Conservation (phyloP, 352 stramenopile species). For the Phytophthora rubi region DNA sequence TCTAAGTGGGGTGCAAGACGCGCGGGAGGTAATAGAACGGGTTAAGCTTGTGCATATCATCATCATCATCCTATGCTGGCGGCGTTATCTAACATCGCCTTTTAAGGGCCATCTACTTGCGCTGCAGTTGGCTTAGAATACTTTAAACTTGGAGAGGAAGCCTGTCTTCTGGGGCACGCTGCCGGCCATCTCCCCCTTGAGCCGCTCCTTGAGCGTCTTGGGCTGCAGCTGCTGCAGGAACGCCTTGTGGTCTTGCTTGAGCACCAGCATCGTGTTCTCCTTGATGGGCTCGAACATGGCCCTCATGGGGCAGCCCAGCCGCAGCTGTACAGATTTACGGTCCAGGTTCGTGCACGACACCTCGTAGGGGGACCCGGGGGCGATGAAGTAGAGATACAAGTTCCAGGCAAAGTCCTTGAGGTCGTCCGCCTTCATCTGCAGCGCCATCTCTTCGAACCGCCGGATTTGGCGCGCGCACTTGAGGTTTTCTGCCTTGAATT, state of each 20-base stretch:
- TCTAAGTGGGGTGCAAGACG: background rate
- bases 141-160: conserved; percentile 80
- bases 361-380: conserved; percentile 72
- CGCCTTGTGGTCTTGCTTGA: conserved; percentile 86
- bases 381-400: conserved; percentile 87
- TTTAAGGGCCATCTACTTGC: background rate
- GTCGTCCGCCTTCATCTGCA: conserved; percentile 71
- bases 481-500: conserved; percentile 88
- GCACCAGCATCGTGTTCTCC: conserved; percentile 85
- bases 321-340: conserved; percentile 81
- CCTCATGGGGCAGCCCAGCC: conserved; percentile 79
- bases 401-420: conserved; percentile 85
- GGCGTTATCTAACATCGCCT: conserved; percentile 14
- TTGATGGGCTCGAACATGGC: conserved; percentile 88
- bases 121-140: conserved; percentile 45
- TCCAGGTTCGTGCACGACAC: conserved; percentile 86
- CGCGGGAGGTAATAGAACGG: conserved; percentile 25
- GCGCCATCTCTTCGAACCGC: conserved; percentile 77
- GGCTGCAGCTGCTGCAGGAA: conserved; percentile 73
- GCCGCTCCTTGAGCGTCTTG: conserved; percentile 79
- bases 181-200: conserved; percentile 66
- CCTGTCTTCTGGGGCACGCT: conserved; percentile 48
- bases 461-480: conserved; percentile 85
- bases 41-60: conserved; percentile 27
- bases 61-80: background rate